Evolutionary conservation across 768 basidiomycete species (phyloP).

Genomic region (Suillus variegatus): DNA sequence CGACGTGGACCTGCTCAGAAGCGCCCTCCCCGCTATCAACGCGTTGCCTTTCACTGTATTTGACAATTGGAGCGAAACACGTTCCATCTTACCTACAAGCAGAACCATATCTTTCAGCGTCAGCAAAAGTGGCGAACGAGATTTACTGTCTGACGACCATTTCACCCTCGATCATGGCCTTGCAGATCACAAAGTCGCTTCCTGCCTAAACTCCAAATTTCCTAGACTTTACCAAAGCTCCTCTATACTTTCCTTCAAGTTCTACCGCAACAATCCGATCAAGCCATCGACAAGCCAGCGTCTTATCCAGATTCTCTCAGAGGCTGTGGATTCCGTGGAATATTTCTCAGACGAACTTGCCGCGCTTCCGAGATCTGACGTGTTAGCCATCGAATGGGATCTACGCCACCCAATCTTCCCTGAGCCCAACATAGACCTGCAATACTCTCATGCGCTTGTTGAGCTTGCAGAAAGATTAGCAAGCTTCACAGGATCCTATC

Average conservation of each 20-base stretch:
- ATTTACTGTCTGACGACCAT: neutral
- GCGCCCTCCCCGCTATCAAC: slow-evolving; percentile 20
- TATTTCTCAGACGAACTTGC: slow-evolving; percentile 16
- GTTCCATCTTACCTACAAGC: slow-evolving; percentile 26
- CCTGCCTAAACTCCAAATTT: slow-evolving; percentile 23
- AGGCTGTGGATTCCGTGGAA: slow-evolving; percentile 4
- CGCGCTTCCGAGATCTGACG: slow-evolving; percentile 33
- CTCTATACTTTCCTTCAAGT: slow-evolving; percentile 6
- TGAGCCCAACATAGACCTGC: slow-evolving; percentile 25
- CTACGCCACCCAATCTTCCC: slow-evolving; percentile 48
- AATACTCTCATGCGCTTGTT: slow-evolving; percentile 46
- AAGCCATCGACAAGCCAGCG: slow-evolving; percentile 14
- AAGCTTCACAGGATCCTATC: slow-evolving; percentile 38
- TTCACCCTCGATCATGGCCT: neutral
- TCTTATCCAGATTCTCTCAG: slow-evolving; percentile 21
- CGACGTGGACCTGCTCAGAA: slow-evolving; percentile 26
- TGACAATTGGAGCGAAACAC: slow-evolving; percentile 37
- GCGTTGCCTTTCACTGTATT: slow-evolving; percentile 38
- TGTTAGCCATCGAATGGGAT: slow-evolving; percentile 57
- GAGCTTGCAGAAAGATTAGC: slow-evolving; percentile 41
- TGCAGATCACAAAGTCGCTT: slow-evolving; percentile 17
- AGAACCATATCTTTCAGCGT: slow-evolving; percentile 39
- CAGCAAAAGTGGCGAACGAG: slow-evolving; percentile 16
- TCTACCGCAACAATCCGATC: slow-evolving; percentile 10
- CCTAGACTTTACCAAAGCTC: slow-evolving; percentile 11